Conservation (phyloP, 495 filamentous ascomycete genomes). For the Annulohypoxylon nitens region DNA sequence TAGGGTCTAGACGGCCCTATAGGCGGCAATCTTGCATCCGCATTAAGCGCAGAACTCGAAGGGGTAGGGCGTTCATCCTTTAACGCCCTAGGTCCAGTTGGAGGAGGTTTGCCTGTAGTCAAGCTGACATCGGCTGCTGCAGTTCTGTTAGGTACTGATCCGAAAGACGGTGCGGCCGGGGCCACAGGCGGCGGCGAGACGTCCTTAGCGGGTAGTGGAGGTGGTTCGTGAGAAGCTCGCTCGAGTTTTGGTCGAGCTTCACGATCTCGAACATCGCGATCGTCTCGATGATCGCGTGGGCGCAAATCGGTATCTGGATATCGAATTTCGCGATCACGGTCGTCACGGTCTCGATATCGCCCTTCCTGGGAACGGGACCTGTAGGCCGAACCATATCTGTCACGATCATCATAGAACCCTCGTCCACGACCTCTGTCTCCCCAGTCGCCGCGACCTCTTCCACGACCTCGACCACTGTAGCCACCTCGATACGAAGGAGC, state of each 20-base stretch:
- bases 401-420: constrained; percentile 74
- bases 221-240: constrained; percentile 60
- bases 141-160: constrained; percentile 67
- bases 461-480: constrained; percentile 61
- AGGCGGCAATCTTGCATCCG: constrained; percentile 55
- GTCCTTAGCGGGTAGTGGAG: constrained; percentile 57
- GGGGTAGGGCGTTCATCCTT: constrained; percentile 61
- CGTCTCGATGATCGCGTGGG: constrained; percentile 68
- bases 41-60: constrained; percentile 46
- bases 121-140: constrained; percentile 54
- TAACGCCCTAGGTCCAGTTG: constrained; percentile 65
- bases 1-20: constrained; percentile 64
- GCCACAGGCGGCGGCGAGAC: constrained; percentile 80
- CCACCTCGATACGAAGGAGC: constrained; percentile 65
- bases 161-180: constrained; percentile 86
- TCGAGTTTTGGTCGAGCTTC: constrained; percentile 61
- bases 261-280: constrained; percentile 68
- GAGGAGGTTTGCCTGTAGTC: constrained; percentile 61
- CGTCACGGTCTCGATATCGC: constrained; percentile 66
- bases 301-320: constrained; percentile 61
- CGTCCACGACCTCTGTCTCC: constrained; percentile 74
- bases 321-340: constrained; percentile 62
- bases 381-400: constrained; percentile 62
- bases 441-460: constrained; percentile 73
- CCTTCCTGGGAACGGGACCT: constrained; percentile 79